phyloP scores from a whole-genome alignment of 2,329 filamentous ascomycete genomes.

The Alternaria gansuensis region DNA sequence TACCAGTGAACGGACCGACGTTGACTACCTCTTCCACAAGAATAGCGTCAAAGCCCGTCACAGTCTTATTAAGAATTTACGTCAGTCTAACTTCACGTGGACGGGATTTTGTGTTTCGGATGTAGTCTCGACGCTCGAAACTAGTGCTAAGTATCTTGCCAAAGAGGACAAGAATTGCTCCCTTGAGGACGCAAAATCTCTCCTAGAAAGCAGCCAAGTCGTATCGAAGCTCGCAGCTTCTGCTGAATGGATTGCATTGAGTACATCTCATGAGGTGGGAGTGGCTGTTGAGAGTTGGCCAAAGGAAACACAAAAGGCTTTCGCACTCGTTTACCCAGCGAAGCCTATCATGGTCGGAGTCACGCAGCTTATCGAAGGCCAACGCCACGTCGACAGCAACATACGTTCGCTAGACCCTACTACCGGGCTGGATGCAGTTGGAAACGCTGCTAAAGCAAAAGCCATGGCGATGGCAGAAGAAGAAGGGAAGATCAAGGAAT shows the following conservation, averaged over 20 bases:
- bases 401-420: conserved; percentile 39
- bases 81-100: conserved; percentile 87
- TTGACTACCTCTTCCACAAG: conserved; percentile 88
- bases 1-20: conserved; percentile 82
- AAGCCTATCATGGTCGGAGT: conserved; percentile 66
- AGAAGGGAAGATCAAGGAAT: conserved; percentile 27
- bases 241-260: conserved; percentile 71
- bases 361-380: conserved; percentile 65
- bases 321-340: conserved; percentile 67
- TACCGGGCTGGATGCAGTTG: conserved; percentile 39
- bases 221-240: conserved; percentile 69
- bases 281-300: conserved; percentile 76
- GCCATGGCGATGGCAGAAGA: conserved; percentile 35
- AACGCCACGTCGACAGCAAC: conserved; percentile 61
- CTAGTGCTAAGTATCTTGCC: conserved; percentile 72
- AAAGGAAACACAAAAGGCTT: conserved; percentile 65
- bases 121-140: conserved; percentile 70
- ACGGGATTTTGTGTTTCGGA: conserved; percentile 74
- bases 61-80: conserved; percentile 77
- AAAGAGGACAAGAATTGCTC: conserved; percentile 69
- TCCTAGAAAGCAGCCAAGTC: conserved; percentile 71
- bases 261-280: conserved; percentile 78
- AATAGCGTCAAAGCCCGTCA: conserved; percentile 73
- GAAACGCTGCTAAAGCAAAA: conserved; percentile 40
- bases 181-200: conserved; percentile 66